Base-by-base conservation (phyloP, 495 filamentous ascomycete species). In the Jackrogersella minutella region DNA sequence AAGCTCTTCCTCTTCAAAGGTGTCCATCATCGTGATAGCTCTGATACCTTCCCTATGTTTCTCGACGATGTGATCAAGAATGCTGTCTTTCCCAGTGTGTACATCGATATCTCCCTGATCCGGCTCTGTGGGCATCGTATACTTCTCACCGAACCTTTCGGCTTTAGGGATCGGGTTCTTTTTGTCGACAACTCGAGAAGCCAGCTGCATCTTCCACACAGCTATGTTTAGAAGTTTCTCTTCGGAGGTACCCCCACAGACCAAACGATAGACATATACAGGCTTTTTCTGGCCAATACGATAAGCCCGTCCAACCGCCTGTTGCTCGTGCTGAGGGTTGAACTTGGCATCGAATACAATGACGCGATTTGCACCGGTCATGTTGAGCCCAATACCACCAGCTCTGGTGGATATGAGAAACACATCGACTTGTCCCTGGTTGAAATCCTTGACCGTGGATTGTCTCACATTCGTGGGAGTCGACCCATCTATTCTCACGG, bases 191-290 rank as follows among this genome's bases (percentile, higher is more conserved):
- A 96, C 91, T 11, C 91, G 85, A 17, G 82, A 83, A 0, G 92
- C 85, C 43, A 97, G 80, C 67, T 96, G 90, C 16, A 80, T 86
- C 71, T 98, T 98, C 82, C 90, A 96, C 14, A 93, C 71, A 1
- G 87, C 81, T 40, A 84, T 85, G 70, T 92, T 91, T 57, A 90
- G 85, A 16, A 93, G 77, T 0, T 80, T 79, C 22, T 88, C 84
- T 71, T 97, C 92, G 70, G 88, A 92, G 0, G 93, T 96, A 1
- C 93, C 93, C 3, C 87, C 91, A 11, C 86, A 79, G 19, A 90
- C 77, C 52, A 98, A 86, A n/a, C 90, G 90, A 72, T 98, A 98
- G 2, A 97, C 92, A 74, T 82, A 96, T 1, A 97, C 93, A 0
- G 83, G 81, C 66, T 96, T 97, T 14, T 74, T 76, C 70, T 98